These are phyloP conservation scores for Hymenoscyphus repandus DNA, from an alignment of 2,329 filamentous ascomycete genomes.

Conservation along the genomic window DNA sequence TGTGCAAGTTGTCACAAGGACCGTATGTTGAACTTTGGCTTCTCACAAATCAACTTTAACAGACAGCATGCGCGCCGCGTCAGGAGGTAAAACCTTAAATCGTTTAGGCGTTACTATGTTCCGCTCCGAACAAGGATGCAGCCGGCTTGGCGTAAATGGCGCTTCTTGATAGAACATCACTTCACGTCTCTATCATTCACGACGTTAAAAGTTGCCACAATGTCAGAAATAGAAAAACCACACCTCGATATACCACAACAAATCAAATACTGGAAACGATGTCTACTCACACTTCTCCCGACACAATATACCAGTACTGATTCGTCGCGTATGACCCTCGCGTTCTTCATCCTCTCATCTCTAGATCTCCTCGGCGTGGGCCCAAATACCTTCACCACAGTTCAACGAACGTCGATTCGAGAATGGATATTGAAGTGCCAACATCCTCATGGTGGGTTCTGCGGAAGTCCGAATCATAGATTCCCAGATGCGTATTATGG, in stretches of 20 bases:
- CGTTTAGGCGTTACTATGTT: conserved; percentile 5
- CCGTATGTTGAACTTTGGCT: too few species aligned
- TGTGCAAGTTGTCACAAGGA: background rate
- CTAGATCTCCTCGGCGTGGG: conserved; percentile 70
- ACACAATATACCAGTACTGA: conserved; percentile 82
- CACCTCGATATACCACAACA: conserved; percentile 61
- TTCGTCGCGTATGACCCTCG: conserved; percentile 83
- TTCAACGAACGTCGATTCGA: conserved; percentile 42
- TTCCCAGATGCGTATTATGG: conserved; percentile 32
- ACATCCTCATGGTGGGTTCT: conserved; percentile 81
- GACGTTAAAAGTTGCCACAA: conserved; percentile 2
- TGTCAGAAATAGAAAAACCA: conserved; percentile 25
- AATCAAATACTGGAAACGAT: conserved; percentile 88
- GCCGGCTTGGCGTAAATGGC: background rate
- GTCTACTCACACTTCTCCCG: conserved; percentile 75
- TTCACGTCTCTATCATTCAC: background rate
- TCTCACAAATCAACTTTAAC: too few species aligned
- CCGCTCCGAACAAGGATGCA: conserved; percentile 3
- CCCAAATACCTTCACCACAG: conserved; percentile 49
- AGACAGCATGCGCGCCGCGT: too few species aligned
- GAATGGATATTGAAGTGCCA: conserved; percentile 85
- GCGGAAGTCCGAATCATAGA: conserved; percentile 69
- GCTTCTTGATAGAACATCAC: background rate
- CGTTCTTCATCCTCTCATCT: conserved; percentile 82
- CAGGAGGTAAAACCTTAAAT: conserved; percentile 5